A percentile compares a stretch with the other conserved stretches of the same genome.
These are phyloP conservation scores for Macrophomina phaseolina DNA, from an alignment of 2,329 filamentous ascomycete genomes.

Conservation along the genomic window DNA sequence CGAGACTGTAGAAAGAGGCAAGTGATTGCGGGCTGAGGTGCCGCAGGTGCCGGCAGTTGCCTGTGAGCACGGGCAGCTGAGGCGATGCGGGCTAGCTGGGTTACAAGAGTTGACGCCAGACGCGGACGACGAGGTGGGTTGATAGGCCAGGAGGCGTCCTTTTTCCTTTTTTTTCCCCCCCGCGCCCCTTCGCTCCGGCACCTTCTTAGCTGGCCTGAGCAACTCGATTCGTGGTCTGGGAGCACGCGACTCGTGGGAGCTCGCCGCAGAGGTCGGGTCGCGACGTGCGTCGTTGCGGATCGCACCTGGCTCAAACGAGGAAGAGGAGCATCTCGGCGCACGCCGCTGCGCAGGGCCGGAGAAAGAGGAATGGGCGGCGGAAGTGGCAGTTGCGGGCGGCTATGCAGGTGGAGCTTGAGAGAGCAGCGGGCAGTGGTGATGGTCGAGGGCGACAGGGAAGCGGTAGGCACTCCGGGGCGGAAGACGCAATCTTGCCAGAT, in stretches of 20 bases:
- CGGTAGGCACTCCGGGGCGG: constrained; percentile 5
- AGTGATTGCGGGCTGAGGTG: constrained; percentile 6
- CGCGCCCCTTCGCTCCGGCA: background rate
- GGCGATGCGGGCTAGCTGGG: constrained; percentile 19
- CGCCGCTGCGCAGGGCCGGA: constrained; percentile 1
- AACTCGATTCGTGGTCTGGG: background rate
- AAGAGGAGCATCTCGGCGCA: background rate
- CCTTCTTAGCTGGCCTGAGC: background rate
- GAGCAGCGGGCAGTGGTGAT: constrained; percentile 1
- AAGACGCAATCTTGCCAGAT: constrained; percentile 26
- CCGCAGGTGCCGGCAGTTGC: constrained; percentile 21
- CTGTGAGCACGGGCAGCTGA: constrained; percentile 6
- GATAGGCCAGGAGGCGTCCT: background rate
- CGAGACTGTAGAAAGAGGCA: constrained; percentile 4
- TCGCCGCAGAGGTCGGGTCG: background rate
- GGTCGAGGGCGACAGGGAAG: constrained; percentile 8
- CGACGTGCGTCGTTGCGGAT: constrained; percentile 15
- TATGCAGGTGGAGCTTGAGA: constrained; percentile 9
- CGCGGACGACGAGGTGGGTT: background rate
- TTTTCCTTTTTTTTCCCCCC: constrained; percentile 1
- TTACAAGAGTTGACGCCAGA: constrained; percentile 9
- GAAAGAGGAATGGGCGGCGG: constrained; percentile 3
- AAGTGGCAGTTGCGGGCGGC: constrained; percentile 17
- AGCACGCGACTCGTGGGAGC: background rate
- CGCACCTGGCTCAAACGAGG: constrained; percentile 2